Base-by-base conservation (phyloP, 345 rosid species). In the Nasturtium officinale region DNA sequence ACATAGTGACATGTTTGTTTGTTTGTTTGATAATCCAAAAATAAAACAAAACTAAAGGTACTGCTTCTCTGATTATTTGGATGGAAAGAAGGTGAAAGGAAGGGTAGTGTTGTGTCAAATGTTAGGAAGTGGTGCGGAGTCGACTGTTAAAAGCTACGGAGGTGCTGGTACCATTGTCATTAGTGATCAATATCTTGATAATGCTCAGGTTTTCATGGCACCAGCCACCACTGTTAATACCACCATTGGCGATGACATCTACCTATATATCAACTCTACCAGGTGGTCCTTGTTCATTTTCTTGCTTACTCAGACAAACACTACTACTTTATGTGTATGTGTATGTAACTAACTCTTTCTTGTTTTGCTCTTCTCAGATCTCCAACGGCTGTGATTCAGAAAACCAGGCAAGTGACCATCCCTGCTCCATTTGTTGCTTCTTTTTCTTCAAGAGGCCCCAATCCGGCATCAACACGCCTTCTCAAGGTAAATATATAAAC, bases 361-460 rank as follows among this genome's bases (percentile, higher is more conserved):
- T 32, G 11, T 10, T 45, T 46, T 61, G 53, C 7, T 60, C n/a
- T 56, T 17, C 4, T 5, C 73, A 90, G 98, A 78, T 85, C 89
- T 38, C 84, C 98, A 8, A 71, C 89, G 12, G 98, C 92, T 25
- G 84, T 85, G 65, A 82, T 93, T 77, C 26, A 84, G 80, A 80
- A 63, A 69, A 79, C 92, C 7, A 60, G 84, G 40, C 85, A 89
- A 87, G 77, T 83, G 4, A 74, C 58, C 38, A 37, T 82, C 59
- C 83, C 82, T 3, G 98, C 98, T 67, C 97, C 98, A 0, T 85
- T 87, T 65, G 35, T 81, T 65, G 97, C 92, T 67, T 90, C 97
- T 0, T 93, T 93, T 80, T 93, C 98, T 68, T 90, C 97, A 38
- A 79, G 98, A 48, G 98, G 96, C 58, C 98, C 98, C 29, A 93